Conservation (phyloP, 345 rosid genomes). For the Gossypium bickii region DNA sequence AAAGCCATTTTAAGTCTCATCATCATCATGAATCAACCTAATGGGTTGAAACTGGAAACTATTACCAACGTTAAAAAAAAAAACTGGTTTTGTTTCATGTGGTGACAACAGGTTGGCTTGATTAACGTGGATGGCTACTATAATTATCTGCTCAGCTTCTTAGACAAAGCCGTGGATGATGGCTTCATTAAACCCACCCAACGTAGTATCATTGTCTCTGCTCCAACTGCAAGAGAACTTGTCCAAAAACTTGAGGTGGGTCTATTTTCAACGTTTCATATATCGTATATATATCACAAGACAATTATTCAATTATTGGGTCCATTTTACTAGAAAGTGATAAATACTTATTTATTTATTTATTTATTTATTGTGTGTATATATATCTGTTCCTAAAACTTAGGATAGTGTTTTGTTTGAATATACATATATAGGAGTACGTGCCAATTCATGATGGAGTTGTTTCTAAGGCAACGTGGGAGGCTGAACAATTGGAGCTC, state of each 20-base stretch:
- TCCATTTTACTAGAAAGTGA: not conserved
- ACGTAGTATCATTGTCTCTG: conserved; percentile 56
- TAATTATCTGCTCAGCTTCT: conserved; percentile 34
- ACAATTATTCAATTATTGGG: not conserved
- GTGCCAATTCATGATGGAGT: conserved; percentile 55
- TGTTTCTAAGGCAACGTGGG: conserved; percentile 50
- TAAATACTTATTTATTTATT: not conserved
- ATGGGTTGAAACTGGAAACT: not conserved
- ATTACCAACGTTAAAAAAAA: no score
- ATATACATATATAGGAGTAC: conserved; percentile 41
- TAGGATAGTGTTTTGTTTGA: conserved; percentile 4
- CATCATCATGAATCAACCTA: not conserved
- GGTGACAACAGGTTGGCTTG: conserved; percentile 41
- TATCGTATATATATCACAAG: not conserved
- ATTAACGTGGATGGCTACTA: conserved; percentile 55
- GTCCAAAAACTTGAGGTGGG: conserved; percentile 59
- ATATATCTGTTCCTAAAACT: not conserved
- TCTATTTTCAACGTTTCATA: not conserved
- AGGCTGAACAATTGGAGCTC: conserved; percentile 53
- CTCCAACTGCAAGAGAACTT: conserved; percentile 47
- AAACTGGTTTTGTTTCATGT: not conserved
- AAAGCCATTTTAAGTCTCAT: conserved; percentile 20
- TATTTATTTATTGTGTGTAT: not conserved
- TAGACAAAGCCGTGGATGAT: conserved; percentile 59
- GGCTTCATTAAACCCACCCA: conserved; percentile 54